These are phyloP conservation scores for Microbotryomycetes sp. DNA, from an alignment of 1,284 basidiomycete genomes.

Conservation along the genomic window DNA sequence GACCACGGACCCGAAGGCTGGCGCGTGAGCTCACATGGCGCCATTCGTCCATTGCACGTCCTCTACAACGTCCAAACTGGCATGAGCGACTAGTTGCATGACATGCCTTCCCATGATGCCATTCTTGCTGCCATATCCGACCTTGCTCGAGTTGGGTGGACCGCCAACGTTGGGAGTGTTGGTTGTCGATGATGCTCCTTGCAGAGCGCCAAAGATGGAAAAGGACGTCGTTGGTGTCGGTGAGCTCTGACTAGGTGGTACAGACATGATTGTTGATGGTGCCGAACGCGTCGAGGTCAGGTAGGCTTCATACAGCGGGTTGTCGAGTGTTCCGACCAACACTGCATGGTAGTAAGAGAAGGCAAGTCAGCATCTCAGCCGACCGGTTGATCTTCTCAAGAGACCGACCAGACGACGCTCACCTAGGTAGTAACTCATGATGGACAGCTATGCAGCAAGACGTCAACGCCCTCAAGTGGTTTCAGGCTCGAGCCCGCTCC, in stretches of 20 bases:
- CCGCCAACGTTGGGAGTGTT: background rate
- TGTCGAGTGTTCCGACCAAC: constrained; percentile 38
- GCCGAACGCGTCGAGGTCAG: constrained; percentile 34
- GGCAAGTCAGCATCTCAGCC: background rate
- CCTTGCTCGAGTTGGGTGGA: background rate
- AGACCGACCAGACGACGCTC: background rate
- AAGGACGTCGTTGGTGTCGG: constrained; percentile 20
- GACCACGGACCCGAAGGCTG: too few relatives aligned
- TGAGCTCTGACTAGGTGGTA: constrained; percentile 1
- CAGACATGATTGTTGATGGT: constrained; percentile 18
- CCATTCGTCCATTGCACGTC: constrained; percentile 79
- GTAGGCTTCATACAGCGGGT: constrained; percentile 39
- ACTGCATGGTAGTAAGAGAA: constrained; percentile 13
- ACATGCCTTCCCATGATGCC: constrained; percentile 56
- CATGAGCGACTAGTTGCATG: constrained; percentile 93
- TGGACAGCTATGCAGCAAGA: too few relatives aligned
- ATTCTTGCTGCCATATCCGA: constrained; percentile 33
- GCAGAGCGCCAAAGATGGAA: constrained; percentile 29
- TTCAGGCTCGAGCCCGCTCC: too few relatives aligned
- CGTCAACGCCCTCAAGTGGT: too few relatives aligned
- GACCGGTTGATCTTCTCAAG: too few relatives aligned
- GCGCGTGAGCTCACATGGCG: constrained; percentile 64
- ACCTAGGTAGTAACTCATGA: constrained; percentile 30
- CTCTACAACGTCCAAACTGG: constrained; percentile 82
- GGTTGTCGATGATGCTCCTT: background rate